Evolutionary conservation across 2,329 filamentous ascomycete species (phyloP).

Genomic region (Talaromyces sp.): DNA sequence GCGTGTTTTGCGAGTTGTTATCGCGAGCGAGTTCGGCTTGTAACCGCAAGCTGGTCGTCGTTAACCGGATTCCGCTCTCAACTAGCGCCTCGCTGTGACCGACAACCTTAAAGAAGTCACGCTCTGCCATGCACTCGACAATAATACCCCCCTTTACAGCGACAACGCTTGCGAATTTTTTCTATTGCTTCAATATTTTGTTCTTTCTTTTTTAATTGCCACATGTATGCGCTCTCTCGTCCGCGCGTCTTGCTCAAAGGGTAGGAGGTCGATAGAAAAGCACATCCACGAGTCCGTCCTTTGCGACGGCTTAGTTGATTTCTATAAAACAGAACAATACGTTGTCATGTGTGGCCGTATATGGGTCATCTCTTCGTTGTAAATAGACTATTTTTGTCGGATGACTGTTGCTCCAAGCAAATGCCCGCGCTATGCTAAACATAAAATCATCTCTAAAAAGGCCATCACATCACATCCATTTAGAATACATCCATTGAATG

Average conservation of each 20-base stretch:
- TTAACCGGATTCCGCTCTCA: background rate
- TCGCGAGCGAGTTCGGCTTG: background rate
- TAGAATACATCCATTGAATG: slow-evolving; percentile 84
- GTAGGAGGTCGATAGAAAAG: too few species aligned
- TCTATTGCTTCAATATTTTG: background rate
- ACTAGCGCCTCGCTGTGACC: background rate
- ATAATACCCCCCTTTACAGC: background rate
- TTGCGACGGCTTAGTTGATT: too few species aligned
- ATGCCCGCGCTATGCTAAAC: background rate
- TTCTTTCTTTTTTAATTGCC: background rate
- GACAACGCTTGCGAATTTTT: background rate
- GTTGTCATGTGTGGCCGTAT: background rate
- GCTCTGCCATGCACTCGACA: background rate
- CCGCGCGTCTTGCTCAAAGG: background rate
- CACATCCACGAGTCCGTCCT: too few species aligned
- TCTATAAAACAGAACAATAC: too few species aligned
- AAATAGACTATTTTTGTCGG: background rate
- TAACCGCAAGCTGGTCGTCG: background rate
- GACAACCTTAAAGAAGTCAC: background rate
- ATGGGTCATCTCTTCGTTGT: background rate
- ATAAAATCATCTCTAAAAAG: background rate
- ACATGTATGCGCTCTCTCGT: background rate
- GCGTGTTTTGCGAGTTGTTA: background rate
- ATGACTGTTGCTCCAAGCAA: background rate
- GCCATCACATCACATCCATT: slow-evolving; percentile 53